A percentile compares a stretch with the other conserved stretches of the same genome.
phyloP scores from a whole-genome alignment of 2,329 filamentous ascomycete species.

The Penicillium expansum region DNA sequence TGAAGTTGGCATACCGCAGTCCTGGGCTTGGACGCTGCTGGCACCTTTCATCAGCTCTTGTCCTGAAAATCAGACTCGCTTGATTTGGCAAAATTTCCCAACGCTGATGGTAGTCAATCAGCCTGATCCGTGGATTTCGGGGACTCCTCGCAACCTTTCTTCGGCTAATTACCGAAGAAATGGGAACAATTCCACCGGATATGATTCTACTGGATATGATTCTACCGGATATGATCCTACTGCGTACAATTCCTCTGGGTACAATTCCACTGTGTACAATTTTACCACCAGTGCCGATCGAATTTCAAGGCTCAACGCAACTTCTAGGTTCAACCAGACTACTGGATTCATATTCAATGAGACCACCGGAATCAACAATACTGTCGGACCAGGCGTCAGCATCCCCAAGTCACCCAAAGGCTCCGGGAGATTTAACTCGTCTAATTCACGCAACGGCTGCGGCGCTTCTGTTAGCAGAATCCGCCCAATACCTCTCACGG shows the following conservation, averaged over 20 bases:
- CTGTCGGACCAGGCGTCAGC: constrained; percentile 42
- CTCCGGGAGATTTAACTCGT: constrained; percentile 41
- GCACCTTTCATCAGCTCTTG: constrained; percentile 79
- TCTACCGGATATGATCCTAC: not conserved
- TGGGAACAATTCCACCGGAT: not conserved
- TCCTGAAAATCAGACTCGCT: constrained; percentile 67
- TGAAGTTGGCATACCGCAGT: constrained; percentile 74
- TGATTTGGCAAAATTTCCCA: constrained; percentile 84
- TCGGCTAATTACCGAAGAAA: constrained; percentile 52
- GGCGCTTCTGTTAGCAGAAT: constrained; percentile 55
- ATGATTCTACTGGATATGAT: not conserved
- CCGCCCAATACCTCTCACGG: constrained; percentile 70
- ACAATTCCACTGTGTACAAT: not conserved
- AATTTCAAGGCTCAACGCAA: constrained; percentile 24
- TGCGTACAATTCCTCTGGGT: not conserved
- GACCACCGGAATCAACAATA: constrained; percentile 62
- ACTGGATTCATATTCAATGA: not conserved
- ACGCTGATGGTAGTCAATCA: constrained; percentile 70
- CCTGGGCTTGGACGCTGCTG: constrained; percentile 78
- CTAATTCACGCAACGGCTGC: constrained; percentile 52
- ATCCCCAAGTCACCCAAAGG: constrained; percentile 46
- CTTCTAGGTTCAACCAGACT: constrained; percentile 30
- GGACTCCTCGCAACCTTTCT: not conserved
- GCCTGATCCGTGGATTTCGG: constrained; percentile 57
- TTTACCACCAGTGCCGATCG: not conserved